Percentiles rank a stretch among this genome's conserved stretches.
Conservation (phyloP, 2,329 filamentous ascomycete species). For the Madurella mycetomatis region DNA sequence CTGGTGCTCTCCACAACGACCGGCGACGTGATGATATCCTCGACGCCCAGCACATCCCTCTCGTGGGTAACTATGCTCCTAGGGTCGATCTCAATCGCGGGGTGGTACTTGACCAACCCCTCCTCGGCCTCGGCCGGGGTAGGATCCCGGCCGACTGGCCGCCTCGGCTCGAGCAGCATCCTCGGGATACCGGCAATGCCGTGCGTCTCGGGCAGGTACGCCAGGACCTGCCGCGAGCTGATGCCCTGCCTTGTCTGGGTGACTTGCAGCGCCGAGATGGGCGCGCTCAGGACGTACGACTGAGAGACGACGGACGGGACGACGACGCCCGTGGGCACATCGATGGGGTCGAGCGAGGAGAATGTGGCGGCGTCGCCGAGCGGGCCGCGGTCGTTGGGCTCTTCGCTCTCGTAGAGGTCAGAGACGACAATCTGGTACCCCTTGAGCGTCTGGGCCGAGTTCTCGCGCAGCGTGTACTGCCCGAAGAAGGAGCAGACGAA, state of each 20-base stretch:
- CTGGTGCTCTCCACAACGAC: slow-evolving; percentile 88
- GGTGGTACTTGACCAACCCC: slow-evolving; percentile 70
- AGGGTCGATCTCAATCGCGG: slow-evolving; percentile 78
- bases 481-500: slow-evolving; percentile 78
- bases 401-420: slow-evolving; percentile 84
- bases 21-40: slow-evolving; percentile 67
- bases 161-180: slow-evolving; percentile 74
- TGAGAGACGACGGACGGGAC: slow-evolving; percentile 75
- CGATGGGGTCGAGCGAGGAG: slow-evolving; percentile 68
- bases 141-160: slow-evolving; percentile 79
- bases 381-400: slow-evolving; percentile 78
- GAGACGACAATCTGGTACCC: slow-evolving; percentile 82
- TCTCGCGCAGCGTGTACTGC: slow-evolving; percentile 54
- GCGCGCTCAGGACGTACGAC: slow-evolving; percentile 72
- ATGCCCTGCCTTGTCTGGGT: slow-evolving; percentile 92
- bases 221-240: slow-evolving; percentile 74
- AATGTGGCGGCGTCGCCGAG: slow-evolving; percentile 66
- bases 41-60: slow-evolving; percentile 73
- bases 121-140: slow-evolving; percentile 77
- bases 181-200: slow-evolving; percentile 77
- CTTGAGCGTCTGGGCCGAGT: slow-evolving; percentile 57
- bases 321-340: slow-evolving; percentile 49
- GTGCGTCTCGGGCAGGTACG: slow-evolving; percentile 67
- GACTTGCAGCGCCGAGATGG: slow-evolving; percentile 75
- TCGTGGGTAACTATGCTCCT: slow-evolving; percentile 76